Evolutionary conservation across 768 basidiomycete species (phyloP).

Genomic region (Paxillus ammoniavirescens): DNA sequence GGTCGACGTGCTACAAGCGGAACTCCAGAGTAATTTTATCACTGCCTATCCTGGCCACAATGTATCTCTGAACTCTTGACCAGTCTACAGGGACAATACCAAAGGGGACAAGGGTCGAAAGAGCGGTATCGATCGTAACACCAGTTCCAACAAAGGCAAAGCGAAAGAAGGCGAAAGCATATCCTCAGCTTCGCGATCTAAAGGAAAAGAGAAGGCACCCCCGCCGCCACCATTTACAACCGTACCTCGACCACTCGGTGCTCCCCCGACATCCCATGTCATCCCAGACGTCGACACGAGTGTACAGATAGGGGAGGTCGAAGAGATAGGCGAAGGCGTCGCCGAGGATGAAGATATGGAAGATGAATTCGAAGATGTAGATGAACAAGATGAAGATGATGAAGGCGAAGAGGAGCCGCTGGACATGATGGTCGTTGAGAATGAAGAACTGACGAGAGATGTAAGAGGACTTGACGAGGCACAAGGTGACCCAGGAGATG

Average conservation of each 20-base stretch:
- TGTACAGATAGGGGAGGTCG: slow-evolving; percentile 24
- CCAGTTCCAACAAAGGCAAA: slow-evolving; percentile 29
- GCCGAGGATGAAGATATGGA: slow-evolving; percentile 29
- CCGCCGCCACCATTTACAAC: slow-evolving; percentile 28
- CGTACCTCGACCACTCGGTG: slow-evolving; percentile 27
- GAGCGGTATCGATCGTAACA: slow-evolving; percentile 22
- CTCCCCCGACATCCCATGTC: slow-evolving; percentile 27
- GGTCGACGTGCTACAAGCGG: slow-evolving; percentile 56
- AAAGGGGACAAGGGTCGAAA: slow-evolving; percentile 58
- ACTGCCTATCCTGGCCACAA: not conserved
- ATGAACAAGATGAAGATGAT: slow-evolving; percentile 30
- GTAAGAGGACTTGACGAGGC: slow-evolving; percentile 35
- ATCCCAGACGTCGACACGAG: slow-evolving; percentile 24
- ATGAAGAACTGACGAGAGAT: slow-evolving; percentile 43
- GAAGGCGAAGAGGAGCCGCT: slow-evolving; percentile 39
- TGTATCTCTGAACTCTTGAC: not conserved
- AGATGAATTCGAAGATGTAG: slow-evolving; percentile 23
- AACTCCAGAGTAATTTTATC: slow-evolving; percentile 53
- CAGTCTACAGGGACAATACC: slow-evolving; percentile 64
- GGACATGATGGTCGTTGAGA: slow-evolving; percentile 44
- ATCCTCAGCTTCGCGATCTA: slow-evolving; percentile 26
- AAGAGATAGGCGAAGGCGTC: slow-evolving; percentile 33
- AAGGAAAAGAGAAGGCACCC: slow-evolving; percentile 31
- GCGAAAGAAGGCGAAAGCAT: slow-evolving; percentile 31
- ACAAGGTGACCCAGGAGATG: slow-evolving; percentile 7